phyloP scores from a whole-genome alignment of 108 stramenopile genomes.

The Skeletonema menzelii region DNA sequence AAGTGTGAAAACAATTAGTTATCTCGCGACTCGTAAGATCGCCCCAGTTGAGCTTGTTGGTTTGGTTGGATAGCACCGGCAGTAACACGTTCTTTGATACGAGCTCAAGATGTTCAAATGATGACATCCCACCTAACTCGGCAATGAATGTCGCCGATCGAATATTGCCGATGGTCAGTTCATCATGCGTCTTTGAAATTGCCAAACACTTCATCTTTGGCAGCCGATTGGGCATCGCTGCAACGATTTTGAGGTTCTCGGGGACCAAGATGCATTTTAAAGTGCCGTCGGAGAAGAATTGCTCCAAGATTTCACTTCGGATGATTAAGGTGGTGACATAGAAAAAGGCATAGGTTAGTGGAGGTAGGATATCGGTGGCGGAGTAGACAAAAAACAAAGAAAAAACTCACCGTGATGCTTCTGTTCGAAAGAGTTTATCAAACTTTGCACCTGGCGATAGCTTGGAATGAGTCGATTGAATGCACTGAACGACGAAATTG shows the following conservation, averaged over 20 bases:
- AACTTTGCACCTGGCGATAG: slow-evolving; percentile 60
- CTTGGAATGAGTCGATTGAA: slow-evolving; percentile 48
- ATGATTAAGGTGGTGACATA: neutral
- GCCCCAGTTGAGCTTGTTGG: slow-evolving; percentile 83
- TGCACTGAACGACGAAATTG: slow-evolving; percentile 25
- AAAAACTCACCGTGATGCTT: slow-evolving; percentile 60
- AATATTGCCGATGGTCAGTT: slow-evolving; percentile 51
- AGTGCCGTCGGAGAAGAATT: slow-evolving; percentile 33
- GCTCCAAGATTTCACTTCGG: slow-evolving; percentile 39
- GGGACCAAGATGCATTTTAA: slow-evolving; percentile 53
- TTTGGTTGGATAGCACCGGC: slow-evolving; percentile 75
- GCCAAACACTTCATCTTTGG: slow-evolving; percentile 63
- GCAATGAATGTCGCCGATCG: slow-evolving; percentile 43
- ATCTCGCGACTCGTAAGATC: slow-evolving; percentile 86
- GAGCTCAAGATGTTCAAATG: slow-evolving; percentile 86
- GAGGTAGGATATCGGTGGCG: neutral
- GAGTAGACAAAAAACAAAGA: neutral
- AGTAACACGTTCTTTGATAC: slow-evolving; percentile 77
- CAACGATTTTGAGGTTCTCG: slow-evolving; percentile 45
- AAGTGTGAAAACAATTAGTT: slow-evolving; percentile 79
- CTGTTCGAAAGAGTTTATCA: slow-evolving; percentile 74
- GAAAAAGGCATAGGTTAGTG: neutral
- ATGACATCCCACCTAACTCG: slow-evolving; percentile 63
- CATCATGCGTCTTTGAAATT: slow-evolving; percentile 55
- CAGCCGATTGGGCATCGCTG: slow-evolving; percentile 44